Base-by-base conservation (phyloP, 2,329 filamentous ascomycete genomes). In the Colletotrichum euphorbiae region DNA sequence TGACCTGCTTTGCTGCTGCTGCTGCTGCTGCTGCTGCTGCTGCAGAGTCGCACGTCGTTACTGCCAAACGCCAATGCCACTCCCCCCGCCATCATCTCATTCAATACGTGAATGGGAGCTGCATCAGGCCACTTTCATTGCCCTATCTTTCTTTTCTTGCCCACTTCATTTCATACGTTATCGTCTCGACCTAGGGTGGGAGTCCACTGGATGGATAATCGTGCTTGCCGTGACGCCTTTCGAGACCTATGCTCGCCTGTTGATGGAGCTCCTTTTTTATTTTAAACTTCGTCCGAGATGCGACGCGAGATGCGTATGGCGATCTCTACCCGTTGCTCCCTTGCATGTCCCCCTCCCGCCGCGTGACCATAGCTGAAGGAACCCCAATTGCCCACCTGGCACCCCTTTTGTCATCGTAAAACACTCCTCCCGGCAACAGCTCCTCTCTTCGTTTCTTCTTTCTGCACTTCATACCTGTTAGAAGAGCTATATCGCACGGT, bases 71-170 rank as follows among this genome's bases (percentile, higher is more conserved):
- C 46, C 52, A 52, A 38, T 58, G 64, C 56, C 60, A 58, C 28
- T 67, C 21, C 66, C 66, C 66, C 66, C 66, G 66, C 66, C 55
- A 50, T 69, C 66, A 50, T 65, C 61, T 57, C 62, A 69, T 69
- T 40, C 55, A 42, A 38, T 60, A 54, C 55, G 17, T 60, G 48
- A 59, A 60, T 60, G 31, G 61, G 61, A 66, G 61, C 46, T 69
- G 66, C 61, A 69, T 69, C 66, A 69, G 66, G 55, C 66, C 66
- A 69, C 33, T 69, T 66, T 60, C 54, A 33, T 28, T 48, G 46
- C 54, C 55, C 61, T 60, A 46, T 48, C 40, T 45, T 65, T 59
- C 45, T 52, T 54, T 54, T 66, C 55, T 63, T 38, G 46, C 66
- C 48, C 48, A 55, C 45, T 31, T 24, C 31, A 42, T 31, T 9